A percentile compares a stretch with the other conserved stretches of the same genome.
phyloP scores from a whole-genome alignment of 148 eudicot species.

The Camellia granthamiana region DNA sequence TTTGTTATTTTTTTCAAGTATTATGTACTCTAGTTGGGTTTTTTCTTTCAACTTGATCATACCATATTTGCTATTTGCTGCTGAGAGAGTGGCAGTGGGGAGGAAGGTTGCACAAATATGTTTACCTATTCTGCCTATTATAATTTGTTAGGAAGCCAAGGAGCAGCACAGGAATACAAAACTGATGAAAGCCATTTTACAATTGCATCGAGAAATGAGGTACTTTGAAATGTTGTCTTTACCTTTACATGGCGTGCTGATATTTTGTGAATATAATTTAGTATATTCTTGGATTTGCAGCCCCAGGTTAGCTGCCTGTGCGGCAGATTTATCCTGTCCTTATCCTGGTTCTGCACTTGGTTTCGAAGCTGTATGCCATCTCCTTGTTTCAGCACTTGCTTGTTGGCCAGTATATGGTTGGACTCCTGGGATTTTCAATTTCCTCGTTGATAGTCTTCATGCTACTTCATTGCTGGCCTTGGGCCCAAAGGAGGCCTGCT shows the following conservation, averaged over 20 bases:
- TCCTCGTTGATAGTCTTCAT: conserved; percentile 85
- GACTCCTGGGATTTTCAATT: conserved; percentile 91
- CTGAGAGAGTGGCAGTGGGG: not conserved
- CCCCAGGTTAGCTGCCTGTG: conserved; percentile 86
- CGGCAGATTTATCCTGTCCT: conserved; percentile 63
- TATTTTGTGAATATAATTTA: not conserved
- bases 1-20: not conserved
- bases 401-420: conserved; percentile 94
- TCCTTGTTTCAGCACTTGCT: conserved; percentile 90
- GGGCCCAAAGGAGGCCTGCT: conserved; percentile 95
- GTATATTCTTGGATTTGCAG: conserved; percentile 44
- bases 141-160: conserved; percentile 60
- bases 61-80: not conserved
- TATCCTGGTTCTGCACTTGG: conserved; percentile 82
- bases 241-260: no score
- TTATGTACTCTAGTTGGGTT: not conserved
- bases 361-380: conserved; percentile 82
- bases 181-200: conserved; percentile 78
- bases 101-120: not conserved
- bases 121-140: no score
- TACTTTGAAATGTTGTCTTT: conserved; percentile 18
- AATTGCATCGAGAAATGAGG: conserved; percentile 92
- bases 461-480: conserved; percentile 68
- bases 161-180: conserved; percentile 95
- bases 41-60: not conserved